Conservation (phyloP, 768 basidiomycete species). For the Xerocomellus amylosporus region DNA sequence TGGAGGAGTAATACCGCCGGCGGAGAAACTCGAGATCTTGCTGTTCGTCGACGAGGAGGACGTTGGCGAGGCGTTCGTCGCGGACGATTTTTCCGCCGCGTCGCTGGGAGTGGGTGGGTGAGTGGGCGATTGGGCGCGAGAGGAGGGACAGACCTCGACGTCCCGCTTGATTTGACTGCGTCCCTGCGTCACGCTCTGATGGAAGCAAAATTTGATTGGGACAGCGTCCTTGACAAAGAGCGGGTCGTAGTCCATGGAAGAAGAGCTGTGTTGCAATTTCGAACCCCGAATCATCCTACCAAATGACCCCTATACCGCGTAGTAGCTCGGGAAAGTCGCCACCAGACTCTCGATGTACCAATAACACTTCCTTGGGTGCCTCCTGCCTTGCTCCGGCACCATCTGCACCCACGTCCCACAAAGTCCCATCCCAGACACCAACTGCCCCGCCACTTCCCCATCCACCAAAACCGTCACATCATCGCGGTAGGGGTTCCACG, state of each 20-base stretch:
- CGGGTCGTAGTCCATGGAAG: not conserved
- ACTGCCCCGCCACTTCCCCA: conserved; percentile 3
- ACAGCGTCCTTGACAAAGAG: conserved; percentile 25
- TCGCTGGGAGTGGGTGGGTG: conserved; percentile 4
- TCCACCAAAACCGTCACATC: conserved; percentile 32
- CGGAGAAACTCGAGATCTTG: conserved; percentile 25
- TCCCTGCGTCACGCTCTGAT: conserved; percentile 26
- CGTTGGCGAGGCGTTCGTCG: conserved; percentile 18
- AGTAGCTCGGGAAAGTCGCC: conserved; percentile 51
- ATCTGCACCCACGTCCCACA: conserved; percentile 37
- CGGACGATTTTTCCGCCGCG: conserved; percentile 21
- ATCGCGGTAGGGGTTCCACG: conserved; percentile 40
- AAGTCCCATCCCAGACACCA: conserved; percentile 33
- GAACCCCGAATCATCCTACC: conserved; percentile 22
- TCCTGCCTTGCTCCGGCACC: conserved; percentile 9
- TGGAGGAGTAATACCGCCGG: conserved; percentile 24
- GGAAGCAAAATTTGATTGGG: conserved; percentile 29
- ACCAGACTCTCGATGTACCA: conserved; percentile 61
- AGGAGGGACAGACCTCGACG: conserved; percentile 17
- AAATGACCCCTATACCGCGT: conserved; percentile 9
- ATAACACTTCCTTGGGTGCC: conserved; percentile 28
- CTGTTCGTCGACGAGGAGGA: conserved; percentile 32
- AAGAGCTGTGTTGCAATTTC: conserved; percentile 15
- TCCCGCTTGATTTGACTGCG: conserved; percentile 13
- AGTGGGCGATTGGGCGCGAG: too few species aligned